Percentiles rank a stretch among this genome's conserved stretches.
These are phyloP conservation scores for Rubia yunnanensis DNA, from an alignment of 257 asterid species.

Conservation along the genomic window DNA sequence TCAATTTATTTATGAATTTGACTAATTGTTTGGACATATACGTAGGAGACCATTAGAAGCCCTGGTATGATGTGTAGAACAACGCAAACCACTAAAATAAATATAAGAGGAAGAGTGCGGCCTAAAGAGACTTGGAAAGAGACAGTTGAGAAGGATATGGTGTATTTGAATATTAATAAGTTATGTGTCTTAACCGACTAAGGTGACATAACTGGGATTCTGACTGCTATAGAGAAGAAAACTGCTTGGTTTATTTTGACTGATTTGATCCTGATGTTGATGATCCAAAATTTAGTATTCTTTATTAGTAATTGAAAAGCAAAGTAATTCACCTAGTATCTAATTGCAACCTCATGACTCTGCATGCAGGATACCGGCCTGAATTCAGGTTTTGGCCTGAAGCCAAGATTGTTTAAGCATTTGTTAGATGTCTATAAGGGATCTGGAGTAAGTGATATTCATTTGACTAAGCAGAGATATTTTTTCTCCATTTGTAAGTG, in stretches of 20 bases:
- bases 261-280: neutral
- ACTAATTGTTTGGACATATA: too few species aligned
- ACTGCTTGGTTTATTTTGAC: neutral
- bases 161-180: too few species aligned
- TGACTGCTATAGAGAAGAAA: neutral
- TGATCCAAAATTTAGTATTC: neutral
- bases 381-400: conserved; percentile 37
- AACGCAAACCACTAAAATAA: neutral
- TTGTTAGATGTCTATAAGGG: conserved; percentile 56
- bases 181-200: neutral
- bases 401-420: conserved; percentile 63
- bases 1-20: too few species aligned
- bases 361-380: conserved; percentile 43
- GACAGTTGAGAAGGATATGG: too few species aligned
- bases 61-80: neutral
- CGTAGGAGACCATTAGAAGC: neutral
- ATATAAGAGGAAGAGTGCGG: too few species aligned
- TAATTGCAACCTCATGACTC: conserved; percentile 4
- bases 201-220: neutral
- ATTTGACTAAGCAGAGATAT: conserved; percentile 48
- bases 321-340: neutral
- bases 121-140: too few species aligned
- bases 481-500: conserved; percentile 81
- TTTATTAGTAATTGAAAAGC: neutral
- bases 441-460: conserved; percentile 56